These are phyloP conservation scores for Aspergillus pseudonomiae DNA, from an alignment of 2,329 filamentous ascomycete species.

Conservation along the genomic window DNA sequence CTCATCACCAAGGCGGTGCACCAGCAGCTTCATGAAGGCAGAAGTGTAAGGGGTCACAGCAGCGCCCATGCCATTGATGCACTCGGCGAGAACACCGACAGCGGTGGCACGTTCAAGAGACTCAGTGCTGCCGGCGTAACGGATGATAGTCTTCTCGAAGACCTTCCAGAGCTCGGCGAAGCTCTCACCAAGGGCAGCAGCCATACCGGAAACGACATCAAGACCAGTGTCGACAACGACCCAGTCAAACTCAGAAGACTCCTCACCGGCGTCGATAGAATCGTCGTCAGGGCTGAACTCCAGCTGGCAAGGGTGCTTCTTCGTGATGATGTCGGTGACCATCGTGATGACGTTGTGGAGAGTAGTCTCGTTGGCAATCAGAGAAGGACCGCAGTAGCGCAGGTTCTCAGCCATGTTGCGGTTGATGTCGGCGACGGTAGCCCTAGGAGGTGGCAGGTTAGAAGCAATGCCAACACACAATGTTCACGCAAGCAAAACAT, in stretches of 20 bases:
- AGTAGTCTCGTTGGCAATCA: slow-evolving; percentile 73
- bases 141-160: slow-evolving; percentile 88
- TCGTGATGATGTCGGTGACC: slow-evolving; percentile 78
- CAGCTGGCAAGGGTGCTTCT: slow-evolving; percentile 89
- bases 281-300: slow-evolving; percentile 84
- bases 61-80: slow-evolving; percentile 78
- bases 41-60: slow-evolving; percentile 81
- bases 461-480: slow-evolving; percentile 28
- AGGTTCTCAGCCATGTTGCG: slow-evolving; percentile 87
- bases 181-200: slow-evolving; percentile 75
- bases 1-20: slow-evolving; percentile 86
- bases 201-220: slow-evolving; percentile 84
- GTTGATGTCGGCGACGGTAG: slow-evolving; percentile 92
- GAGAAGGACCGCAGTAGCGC: slow-evolving; percentile 85
- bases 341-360: slow-evolving; percentile 77
- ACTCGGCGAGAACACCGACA: slow-evolving; percentile 90
- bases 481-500: slow-evolving; percentile 20
- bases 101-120: slow-evolving; percentile 85
- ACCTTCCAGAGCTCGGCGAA: slow-evolving; percentile 93
- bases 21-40: slow-evolving; percentile 74
- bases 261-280: slow-evolving; percentile 70
- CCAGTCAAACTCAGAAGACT: slow-evolving; percentile 96
- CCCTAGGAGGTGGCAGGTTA: slow-evolving; percentile 59
- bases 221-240: slow-evolving; percentile 91
- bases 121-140: slow-evolving; percentile 84